Percentiles rank a stretch among this genome's conserved stretches.
phyloP scores from a whole-genome alignment of 2,329 filamentous ascomycete genomes.

The Colletotrichum cordylinicola region DNA sequence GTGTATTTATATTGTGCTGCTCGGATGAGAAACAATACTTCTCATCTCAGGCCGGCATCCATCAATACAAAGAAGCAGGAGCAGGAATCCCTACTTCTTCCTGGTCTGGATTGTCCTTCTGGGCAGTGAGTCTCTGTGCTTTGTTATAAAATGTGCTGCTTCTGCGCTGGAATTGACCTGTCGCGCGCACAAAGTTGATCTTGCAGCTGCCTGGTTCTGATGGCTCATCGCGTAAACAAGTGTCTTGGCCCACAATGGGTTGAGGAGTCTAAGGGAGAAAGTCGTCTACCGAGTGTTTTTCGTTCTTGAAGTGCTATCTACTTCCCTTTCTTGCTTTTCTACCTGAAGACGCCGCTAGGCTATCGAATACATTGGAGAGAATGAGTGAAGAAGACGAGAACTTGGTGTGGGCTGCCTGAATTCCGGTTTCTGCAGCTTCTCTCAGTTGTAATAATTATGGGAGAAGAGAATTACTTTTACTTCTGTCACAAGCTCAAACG shows the following conservation, averaged over 20 bases:
- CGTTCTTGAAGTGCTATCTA: neutral
- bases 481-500: too few species aligned
- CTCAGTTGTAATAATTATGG: too few species aligned
- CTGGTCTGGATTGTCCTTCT: fast-evolving
- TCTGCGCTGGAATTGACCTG: neutral
- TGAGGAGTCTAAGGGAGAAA: neutral
- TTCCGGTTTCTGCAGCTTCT: neutral
- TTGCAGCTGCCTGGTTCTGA: neutral
- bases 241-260: fast-evolving
- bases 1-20: neutral
- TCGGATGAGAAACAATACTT: neutral
- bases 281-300: neutral
- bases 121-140: neutral
- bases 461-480: too few species aligned
- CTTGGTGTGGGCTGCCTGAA: neutral
- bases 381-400: neutral
- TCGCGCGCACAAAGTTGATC: neutral
- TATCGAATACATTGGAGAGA: neutral
- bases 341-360: neutral
- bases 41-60: fast-evolving
- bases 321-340: fast-evolving
- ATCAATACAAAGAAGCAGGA: neutral
- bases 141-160: neutral
- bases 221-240: neutral
- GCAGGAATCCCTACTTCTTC: neutral